Conservation (phyloP, 1,139 yeast genomes). For the Geotrichum carabidarum region DNA sequence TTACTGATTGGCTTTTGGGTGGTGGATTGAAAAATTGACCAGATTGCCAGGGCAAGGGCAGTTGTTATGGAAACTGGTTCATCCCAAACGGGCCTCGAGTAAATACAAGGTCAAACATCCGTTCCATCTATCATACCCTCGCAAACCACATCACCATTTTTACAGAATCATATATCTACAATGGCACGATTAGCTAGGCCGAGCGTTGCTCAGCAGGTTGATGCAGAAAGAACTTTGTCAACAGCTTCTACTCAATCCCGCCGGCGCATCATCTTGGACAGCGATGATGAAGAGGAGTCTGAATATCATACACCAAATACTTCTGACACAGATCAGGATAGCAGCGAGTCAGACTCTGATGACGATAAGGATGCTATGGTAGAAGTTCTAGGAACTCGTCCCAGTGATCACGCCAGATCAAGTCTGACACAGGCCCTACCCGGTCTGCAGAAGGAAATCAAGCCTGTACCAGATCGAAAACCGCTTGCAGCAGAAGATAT, state of each 20-base stretch:
- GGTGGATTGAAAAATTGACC: conserved; percentile 2
- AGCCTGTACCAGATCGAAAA: background rate
- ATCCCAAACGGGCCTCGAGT: background rate
- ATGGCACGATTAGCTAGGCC: conserved; percentile 9
- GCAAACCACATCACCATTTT: background rate
- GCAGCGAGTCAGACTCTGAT: conserved; percentile 1
- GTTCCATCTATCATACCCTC: background rate
- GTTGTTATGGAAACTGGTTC: background rate
- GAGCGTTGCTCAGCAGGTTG: conserved; percentile 3
- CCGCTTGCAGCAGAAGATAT: conserved; percentile 9
- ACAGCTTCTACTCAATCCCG: background rate
- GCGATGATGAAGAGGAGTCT: conserved; percentile 2
- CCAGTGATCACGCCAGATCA: background rate
- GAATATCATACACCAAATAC: background rate
- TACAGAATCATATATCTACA: background rate
- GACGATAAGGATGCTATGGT: background rate
- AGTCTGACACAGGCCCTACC: background rate
- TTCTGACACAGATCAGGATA: background rate
- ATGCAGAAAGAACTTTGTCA: background rate
- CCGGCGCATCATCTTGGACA: background rate
- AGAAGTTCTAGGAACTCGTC: conserved; percentile 1
- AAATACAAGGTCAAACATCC: background rate
- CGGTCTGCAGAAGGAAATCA: background rate
- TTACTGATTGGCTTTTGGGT: conserved; percentile 2
- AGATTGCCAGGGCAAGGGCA: background rate